A percentile compares a stretch with the other conserved stretches of the same genome.
Conservation (phyloP, 495 filamentous ascomycete species). For the Neurospora sp. region DNA sequence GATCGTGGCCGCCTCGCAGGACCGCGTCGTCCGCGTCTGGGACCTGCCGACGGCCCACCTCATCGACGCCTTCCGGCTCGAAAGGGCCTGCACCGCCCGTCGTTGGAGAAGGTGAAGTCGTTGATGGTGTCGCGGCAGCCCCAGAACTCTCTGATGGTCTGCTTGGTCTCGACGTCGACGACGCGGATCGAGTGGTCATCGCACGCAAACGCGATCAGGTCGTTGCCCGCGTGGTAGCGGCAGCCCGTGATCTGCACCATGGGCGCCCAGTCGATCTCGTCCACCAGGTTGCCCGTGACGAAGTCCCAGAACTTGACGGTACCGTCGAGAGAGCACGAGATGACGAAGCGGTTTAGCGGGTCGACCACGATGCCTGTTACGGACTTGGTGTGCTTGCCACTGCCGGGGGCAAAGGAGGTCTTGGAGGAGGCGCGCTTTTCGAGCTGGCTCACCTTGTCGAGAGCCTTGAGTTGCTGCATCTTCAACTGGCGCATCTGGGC, state of each 20-base stretch:
- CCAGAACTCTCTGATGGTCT: constrained; percentile 86
- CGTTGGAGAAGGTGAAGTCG: constrained; percentile 84
- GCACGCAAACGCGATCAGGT: constrained; percentile 82
- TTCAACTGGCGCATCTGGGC: constrained; percentile 54
- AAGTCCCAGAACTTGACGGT: constrained; percentile 99
- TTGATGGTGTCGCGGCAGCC: constrained; percentile 71
- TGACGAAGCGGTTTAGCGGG: constrained; percentile 67
- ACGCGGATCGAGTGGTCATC: constrained; percentile 82
- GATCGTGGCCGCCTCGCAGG: too few species aligned
- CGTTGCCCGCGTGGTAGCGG: constrained; percentile 67
- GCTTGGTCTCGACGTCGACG: constrained; percentile 82
- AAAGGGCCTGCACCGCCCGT: constrained; percentile 91
- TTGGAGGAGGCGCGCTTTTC: constrained; percentile 20
- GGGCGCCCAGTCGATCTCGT: constrained; percentile 77
- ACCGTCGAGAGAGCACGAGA: constrained; percentile 85
- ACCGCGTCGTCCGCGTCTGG: too few species aligned
- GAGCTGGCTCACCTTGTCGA: constrained; percentile 39
- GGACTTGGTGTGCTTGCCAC: constrained; percentile 63
- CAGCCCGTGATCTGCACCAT: constrained; percentile 70
- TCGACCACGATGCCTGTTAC: constrained; percentile 83
- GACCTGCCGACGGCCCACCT: too few species aligned
- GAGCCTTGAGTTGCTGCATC: constrained; percentile 39
- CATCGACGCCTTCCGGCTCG: too few species aligned
- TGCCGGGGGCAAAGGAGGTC: constrained; percentile 32
- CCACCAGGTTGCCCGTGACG: constrained; percentile 58